phyloP scores from a whole-genome alignment of 306 rosid species.

The Gleditsia sinensis region DNA sequence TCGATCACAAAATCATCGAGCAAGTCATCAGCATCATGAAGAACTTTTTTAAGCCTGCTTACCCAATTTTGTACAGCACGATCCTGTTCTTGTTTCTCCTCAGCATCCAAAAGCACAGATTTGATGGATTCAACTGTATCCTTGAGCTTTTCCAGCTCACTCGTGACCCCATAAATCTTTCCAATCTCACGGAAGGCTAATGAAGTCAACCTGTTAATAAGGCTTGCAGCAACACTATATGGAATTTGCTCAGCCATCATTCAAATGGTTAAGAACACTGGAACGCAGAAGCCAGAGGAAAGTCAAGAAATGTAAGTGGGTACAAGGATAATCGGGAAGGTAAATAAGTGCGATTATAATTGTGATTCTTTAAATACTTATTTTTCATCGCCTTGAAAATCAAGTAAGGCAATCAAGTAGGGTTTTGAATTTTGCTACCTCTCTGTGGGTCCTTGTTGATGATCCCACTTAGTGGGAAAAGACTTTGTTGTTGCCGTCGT shows the following conservation, averaged over 20 bases:
- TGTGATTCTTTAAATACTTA: no score
- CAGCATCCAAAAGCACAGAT: not conserved
- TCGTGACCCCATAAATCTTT: not conserved
- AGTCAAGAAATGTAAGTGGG: no score
- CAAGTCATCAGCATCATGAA: constrained; percentile 13
- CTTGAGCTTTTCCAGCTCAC: not conserved
- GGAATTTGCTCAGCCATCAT: constrained; percentile 1
- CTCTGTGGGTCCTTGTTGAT: no score
- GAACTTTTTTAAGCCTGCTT: not conserved
- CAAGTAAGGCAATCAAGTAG: no score
- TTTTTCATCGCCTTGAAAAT: no score
- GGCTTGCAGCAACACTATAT: not conserved
- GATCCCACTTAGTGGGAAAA: no score
- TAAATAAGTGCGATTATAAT: no score
- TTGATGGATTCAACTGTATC: not conserved
- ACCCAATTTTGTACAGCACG: not conserved
- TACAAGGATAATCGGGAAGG: no score
- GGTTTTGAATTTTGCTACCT: no score
- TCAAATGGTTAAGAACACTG: not conserved
- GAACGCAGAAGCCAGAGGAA: not conserved
- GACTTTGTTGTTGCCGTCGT: no score
- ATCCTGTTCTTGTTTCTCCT: not conserved
- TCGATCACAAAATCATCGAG: not conserved
- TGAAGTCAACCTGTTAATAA: not conserved
- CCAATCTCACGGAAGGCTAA: not conserved